Percentiles rank a stretch among this genome's conserved stretches.
Conservation (phyloP, 768 basidiomycete species). For the Mycena pura region DNA sequence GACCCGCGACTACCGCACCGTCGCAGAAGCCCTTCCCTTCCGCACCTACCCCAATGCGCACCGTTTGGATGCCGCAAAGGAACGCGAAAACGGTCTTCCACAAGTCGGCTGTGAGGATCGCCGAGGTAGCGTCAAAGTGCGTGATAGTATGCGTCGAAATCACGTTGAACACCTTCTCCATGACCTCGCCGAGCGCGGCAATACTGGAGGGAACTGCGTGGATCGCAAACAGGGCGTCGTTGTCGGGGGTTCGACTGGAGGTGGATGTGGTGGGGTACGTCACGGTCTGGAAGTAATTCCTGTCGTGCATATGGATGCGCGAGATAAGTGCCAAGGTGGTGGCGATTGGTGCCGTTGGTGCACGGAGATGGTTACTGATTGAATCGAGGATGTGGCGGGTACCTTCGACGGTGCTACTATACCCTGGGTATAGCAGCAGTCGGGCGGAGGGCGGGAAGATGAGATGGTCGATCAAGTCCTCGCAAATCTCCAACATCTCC, state of each 20-base stretch:
- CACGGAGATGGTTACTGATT: background rate
- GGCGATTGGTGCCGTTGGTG: background rate
- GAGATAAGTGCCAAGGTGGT: background rate
- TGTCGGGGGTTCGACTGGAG: background rate
- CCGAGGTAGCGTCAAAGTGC: background rate
- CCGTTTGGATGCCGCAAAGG: background rate
- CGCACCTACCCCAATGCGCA: slow-evolving; percentile 1
- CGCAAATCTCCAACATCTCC: background rate
- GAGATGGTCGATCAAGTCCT: slow-evolving; percentile 2
- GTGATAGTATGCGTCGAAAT: slow-evolving; percentile 2
- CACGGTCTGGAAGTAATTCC: background rate
- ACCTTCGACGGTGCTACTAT: slow-evolving; percentile 1
- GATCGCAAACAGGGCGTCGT: slow-evolving; percentile 1
- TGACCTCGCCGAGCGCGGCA: background rate
- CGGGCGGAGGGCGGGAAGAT: slow-evolving; percentile 1
- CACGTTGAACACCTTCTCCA: background rate
- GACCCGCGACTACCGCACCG: background rate
- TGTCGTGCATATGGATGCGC: background rate
- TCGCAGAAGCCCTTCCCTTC: slow-evolving; percentile 3
- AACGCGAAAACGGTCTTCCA: background rate
- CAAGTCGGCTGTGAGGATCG: background rate
- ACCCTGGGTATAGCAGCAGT: background rate
- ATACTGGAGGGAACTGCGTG: background rate
- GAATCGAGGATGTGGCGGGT: background rate
- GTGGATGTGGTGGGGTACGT: background rate